phyloP scores from a whole-genome alignment of 306 rosid species.

The Vigna trinervia region DNA sequence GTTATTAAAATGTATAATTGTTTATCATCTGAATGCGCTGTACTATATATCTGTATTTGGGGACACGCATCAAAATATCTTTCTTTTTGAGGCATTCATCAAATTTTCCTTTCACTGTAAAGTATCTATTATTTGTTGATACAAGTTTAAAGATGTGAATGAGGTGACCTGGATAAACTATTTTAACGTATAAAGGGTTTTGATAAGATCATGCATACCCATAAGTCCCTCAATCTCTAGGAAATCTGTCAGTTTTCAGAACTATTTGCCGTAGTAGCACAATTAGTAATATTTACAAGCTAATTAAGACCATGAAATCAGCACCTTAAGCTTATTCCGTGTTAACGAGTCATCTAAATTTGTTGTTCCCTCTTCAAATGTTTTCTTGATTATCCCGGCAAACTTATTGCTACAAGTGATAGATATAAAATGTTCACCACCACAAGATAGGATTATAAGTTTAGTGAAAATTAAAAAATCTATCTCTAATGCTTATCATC shows the following conservation, averaged over 20 bases:
- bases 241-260: neutral
- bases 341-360: neutral
- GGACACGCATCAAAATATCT: conserved; percentile 15
- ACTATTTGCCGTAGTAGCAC: neutral
- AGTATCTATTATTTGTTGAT: conserved; percentile 22
- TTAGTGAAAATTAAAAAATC: neutral
- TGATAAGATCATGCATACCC: conserved; percentile 18
- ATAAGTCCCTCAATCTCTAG: neutral
- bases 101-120: conserved; percentile 38
- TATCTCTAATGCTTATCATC: neutral
- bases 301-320: neutral
- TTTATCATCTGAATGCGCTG: conserved; percentile 38
- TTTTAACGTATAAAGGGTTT: conserved; percentile 31
- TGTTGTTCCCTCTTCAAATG: no score
- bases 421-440: neutral
- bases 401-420: no score
- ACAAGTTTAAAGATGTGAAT: conserved; percentile 33
- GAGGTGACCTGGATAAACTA: conserved; percentile 34
- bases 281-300: neutral
- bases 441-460: neutral
- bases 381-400: no score
- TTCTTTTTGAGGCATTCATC: conserved; percentile 31
- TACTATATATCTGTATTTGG: conserved; percentile 31
- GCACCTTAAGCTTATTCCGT: neutral
- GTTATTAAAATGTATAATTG: conserved; percentile 46